phyloP scores from a whole-genome alignment of 495 filamentous ascomycete genomes.

The Tuber indicum region DNA sequence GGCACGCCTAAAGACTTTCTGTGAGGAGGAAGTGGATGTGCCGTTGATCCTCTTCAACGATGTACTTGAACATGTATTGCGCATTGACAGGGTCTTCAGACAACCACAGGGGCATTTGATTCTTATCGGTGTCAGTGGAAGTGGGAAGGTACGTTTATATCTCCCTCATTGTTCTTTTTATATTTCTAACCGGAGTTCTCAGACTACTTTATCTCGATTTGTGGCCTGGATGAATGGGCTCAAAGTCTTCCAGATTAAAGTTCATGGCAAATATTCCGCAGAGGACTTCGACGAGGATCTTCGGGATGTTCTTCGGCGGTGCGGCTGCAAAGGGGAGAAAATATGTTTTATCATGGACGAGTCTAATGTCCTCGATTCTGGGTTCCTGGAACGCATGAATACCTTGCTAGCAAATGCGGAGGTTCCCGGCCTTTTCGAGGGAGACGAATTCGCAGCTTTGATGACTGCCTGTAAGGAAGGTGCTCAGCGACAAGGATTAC shows the following conservation, averaged over 20 bases:
- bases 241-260: conserved; percentile 99
- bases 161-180: not conserved
- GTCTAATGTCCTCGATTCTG: conserved; percentile 94
- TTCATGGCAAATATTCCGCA: conserved; percentile 95
- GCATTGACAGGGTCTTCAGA: conserved; percentile 96
- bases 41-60: conserved; percentile 97
- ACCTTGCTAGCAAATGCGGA: conserved; percentile 96
- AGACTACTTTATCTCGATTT: conserved; percentile 90
- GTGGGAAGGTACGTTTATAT: conserved; percentile 58
- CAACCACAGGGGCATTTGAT: conserved; percentile 98
- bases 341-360: conserved; percentile 99
- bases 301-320: conserved; percentile 82
- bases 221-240: conserved; percentile 99
- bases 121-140: conserved; percentile 94
- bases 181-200: conserved; percentile 21
- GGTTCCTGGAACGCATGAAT: conserved; percentile 98
- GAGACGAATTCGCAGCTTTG: conserved; percentile 87
- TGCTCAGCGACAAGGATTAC: conserved; percentile 86
- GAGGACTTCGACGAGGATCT: conserved; percentile 99
- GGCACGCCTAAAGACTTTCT: conserved; percentile 93
- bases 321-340: conserved; percentile 96
- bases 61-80: conserved; percentile 92
- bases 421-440: conserved; percentile 95
- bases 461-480: conserved; percentile 99
- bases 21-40: conserved; percentile 97